Conservation (phyloP, 2,329 filamentous ascomycete species). For the Aspergillus sp. region DNA sequence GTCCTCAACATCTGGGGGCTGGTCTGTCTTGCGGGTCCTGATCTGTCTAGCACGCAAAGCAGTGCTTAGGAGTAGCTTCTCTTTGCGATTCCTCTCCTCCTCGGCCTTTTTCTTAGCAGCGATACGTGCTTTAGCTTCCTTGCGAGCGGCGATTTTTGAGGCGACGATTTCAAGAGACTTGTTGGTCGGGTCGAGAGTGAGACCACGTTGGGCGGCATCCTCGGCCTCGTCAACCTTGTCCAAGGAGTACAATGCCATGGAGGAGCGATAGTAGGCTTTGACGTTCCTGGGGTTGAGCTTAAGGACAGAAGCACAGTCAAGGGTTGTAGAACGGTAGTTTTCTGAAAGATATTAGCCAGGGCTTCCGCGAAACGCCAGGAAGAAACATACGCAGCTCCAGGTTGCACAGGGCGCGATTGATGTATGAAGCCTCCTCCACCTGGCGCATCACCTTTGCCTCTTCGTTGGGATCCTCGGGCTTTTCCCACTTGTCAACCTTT, state of each 20-base stretch:
- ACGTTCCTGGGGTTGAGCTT: conserved; percentile 74
- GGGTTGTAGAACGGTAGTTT: conserved; percentile 82
- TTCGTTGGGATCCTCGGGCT: conserved; percentile 49
- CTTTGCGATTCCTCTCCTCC: conserved; percentile 42
- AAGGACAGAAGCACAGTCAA: conserved; percentile 77
- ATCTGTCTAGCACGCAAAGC: conserved; percentile 69
- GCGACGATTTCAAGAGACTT: conserved; percentile 59
- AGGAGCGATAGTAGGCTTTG: conserved; percentile 87
- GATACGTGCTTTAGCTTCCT: conserved; percentile 52
- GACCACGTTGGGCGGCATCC: conserved; percentile 70
- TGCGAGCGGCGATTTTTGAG: conserved; percentile 59
- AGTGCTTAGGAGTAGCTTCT: conserved; percentile 58
- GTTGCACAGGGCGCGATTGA: conserved; percentile 87
- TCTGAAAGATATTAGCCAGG: conserved; percentile 38
- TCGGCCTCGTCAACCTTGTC: conserved; percentile 75
- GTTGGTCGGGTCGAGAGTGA: conserved; percentile 69
- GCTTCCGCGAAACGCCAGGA: neutral
- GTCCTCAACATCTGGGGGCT: conserved; percentile 84
- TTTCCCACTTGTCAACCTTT: conserved; percentile 54
- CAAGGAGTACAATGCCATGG: conserved; percentile 70
- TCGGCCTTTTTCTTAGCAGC: conserved; percentile 52
- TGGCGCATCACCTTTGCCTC: conserved; percentile 59
- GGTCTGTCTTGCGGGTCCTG: conserved; percentile 58
- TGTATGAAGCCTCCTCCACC: conserved; percentile 70
- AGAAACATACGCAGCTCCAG: conserved; percentile 64